Conservation (phyloP, 2,329 filamentous ascomycete genomes). For the Colletotrichum tropicicola region DNA sequence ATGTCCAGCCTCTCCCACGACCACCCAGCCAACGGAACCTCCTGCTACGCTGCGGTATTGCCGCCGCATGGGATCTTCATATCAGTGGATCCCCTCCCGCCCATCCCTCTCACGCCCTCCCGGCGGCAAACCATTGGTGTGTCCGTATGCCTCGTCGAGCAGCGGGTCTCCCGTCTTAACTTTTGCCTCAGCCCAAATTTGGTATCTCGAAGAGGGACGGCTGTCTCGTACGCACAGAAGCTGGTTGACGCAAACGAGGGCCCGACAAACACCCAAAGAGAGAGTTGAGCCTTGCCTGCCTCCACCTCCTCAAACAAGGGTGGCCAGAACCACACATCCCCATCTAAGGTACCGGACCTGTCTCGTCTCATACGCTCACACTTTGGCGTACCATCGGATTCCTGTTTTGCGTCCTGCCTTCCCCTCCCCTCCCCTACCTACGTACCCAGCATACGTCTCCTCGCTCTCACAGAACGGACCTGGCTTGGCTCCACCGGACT, state of each 20-base stretch:
- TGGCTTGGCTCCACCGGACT: conserved; percentile 20
- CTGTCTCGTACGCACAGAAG: conserved; percentile 23
- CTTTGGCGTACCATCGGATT: not conserved
- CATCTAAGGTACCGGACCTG: conserved; percentile 21
- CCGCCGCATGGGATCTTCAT: not conserved
- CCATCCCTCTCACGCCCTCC: not conserved
- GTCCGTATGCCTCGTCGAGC: not conserved
- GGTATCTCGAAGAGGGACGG: not conserved
- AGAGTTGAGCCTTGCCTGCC: not conserved
- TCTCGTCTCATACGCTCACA: conserved; percentile 27
- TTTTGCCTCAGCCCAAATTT: conserved; percentile 11
- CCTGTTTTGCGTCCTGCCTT: not conserved
- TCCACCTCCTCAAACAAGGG: conserved; percentile 21
- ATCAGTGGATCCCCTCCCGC: conserved; percentile 8
- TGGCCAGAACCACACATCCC: conserved; percentile 8
- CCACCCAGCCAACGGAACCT: conserved; percentile 1
- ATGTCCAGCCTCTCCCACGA: not conserved
- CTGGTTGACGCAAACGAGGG: not conserved
- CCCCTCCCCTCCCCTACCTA: not conserved
- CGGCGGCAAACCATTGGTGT: not conserved
- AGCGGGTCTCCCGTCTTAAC: conserved; percentile 18
- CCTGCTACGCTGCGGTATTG: conserved; percentile 7
- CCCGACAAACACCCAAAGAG: not conserved
- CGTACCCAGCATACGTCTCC: not conserved
- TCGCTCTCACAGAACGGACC: conserved; percentile 1